A percentile compares a stretch with the other conserved stretches of the same genome.
Evolutionary conservation across 2,329 filamentous ascomycete genomes (phyloP).

Genomic region (Paecilomyces fulvus): DNA sequence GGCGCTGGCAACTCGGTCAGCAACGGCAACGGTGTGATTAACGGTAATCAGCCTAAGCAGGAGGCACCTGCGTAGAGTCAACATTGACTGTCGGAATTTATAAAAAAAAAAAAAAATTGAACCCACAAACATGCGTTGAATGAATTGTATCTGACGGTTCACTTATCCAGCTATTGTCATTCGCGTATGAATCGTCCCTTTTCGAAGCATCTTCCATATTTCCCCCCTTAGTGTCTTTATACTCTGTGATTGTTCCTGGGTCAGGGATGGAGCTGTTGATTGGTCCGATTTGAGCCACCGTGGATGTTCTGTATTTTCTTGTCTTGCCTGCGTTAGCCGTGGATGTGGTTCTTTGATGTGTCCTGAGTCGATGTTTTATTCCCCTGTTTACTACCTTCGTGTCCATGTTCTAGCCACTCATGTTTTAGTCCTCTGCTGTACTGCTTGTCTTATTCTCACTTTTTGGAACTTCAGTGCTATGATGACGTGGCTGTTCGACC

Average conservation of each 20-base stretch:
- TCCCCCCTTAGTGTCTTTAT: neutral
- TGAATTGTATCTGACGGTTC: neutral
- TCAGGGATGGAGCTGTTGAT: neutral
- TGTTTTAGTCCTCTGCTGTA: neutral
- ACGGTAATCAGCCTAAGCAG: conserved; percentile 22
- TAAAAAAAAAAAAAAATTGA: neutral
- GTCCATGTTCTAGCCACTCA: neutral
- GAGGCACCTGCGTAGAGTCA: conserved; percentile 20
- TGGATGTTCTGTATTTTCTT: neutral
- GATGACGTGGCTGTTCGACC: neutral
- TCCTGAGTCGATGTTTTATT: neutral
- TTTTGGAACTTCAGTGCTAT: neutral
- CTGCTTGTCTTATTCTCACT: neutral
- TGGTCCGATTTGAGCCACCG: neutral
- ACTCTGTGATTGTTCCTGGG: neutral
- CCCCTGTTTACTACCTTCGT: neutral
- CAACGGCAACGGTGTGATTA: conserved; percentile 17
- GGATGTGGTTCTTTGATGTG: neutral
- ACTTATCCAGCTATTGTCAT: neutral
- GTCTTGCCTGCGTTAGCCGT: neutral
- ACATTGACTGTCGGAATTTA: neutral
- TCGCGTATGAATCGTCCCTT: conserved; percentile 1
- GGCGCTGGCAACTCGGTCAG: conserved; percentile 18
- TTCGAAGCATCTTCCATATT: neutral
- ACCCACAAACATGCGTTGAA: neutral